Conservation (phyloP, 2,329 filamentous ascomycete species). For the Hawksworthiomyces lignivorus region DNA sequence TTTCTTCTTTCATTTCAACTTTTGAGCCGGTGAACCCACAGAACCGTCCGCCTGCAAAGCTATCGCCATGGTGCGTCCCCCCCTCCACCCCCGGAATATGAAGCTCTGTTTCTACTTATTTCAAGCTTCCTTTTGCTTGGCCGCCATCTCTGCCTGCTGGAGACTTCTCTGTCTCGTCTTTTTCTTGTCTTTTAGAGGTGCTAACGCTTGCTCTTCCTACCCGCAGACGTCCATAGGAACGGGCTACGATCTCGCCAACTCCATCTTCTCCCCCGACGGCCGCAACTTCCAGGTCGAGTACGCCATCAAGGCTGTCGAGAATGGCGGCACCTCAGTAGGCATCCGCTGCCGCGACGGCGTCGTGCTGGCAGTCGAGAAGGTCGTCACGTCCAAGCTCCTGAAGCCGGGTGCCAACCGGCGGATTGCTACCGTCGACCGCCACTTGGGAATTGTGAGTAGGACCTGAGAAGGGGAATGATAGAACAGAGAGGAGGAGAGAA, state of each 20-base stretch:
- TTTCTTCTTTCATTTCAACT: too few species aligned
- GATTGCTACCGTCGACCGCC: slow-evolving; percentile 88
- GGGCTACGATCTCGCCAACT: slow-evolving; percentile 98
- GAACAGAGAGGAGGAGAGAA: too few species aligned
- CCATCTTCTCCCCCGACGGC: slow-evolving; percentile 97
- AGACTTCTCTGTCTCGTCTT: too few species aligned
- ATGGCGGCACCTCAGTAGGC: slow-evolving; percentile 90
- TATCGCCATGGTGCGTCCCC: too few species aligned
- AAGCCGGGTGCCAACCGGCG: slow-evolving; percentile 95
- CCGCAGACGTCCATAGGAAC: slow-evolving; percentile 96
- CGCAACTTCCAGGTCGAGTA: slow-evolving; percentile 99
- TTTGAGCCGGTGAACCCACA: too few species aligned
- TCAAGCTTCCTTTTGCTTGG: too few species aligned
- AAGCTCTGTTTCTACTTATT: too few species aligned
- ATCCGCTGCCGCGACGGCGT: slow-evolving; percentile 97
- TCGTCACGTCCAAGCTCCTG: slow-evolving; percentile 88
- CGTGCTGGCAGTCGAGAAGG: slow-evolving; percentile 93
- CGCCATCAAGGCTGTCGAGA: slow-evolving; percentile 96
- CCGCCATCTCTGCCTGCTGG: too few species aligned
- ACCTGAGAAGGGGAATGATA: not conserved
- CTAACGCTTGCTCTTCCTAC: not conserved
- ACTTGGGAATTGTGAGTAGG: slow-evolving; percentile 77
- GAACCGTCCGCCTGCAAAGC: too few species aligned
- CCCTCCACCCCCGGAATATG: too few species aligned
- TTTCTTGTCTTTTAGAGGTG: not conserved